Evolutionary conservation across 2,329 filamentous ascomycete species (phyloP).

Genomic region (Albophoma yamanashiensis): DNA sequence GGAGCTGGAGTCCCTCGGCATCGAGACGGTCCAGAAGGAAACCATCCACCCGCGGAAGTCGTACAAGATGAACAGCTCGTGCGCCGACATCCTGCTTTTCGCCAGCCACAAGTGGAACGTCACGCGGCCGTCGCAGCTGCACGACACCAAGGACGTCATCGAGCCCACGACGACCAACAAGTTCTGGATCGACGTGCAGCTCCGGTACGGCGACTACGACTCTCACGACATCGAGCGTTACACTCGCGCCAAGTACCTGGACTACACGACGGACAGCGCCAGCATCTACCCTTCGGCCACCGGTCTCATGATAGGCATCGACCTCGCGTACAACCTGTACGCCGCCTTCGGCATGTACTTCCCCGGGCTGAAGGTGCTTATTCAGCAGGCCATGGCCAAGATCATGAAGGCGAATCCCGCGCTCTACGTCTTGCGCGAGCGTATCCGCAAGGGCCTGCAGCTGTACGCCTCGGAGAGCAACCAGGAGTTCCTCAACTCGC

Average conservation of each 20-base stretch:
- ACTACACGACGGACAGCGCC: conserved; percentile 98
- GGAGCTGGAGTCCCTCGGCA: conserved; percentile 87
- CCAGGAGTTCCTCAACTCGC: conserved; percentile 97
- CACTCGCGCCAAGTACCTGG: conserved; percentile 92
- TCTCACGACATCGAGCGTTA: conserved; percentile 98
- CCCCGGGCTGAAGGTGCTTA: conserved; percentile 86
- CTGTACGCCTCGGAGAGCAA: conserved; percentile 97
- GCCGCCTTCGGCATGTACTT: conserved; percentile 98
- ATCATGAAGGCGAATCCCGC: conserved; percentile 99
- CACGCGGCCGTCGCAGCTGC: conserved; percentile 81
- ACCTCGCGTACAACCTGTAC: conserved; percentile 96
- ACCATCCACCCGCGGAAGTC: conserved; percentile 98
- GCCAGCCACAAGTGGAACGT: conserved; percentile 99
- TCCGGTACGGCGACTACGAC: conserved; percentile 96
- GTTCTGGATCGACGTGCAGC: conserved; percentile 96
- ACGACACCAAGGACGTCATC: conserved; percentile 93
- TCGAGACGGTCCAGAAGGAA: conserved; percentile 97
- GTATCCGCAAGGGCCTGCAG: conserved; percentile 96
- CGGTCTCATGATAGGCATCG: conserved; percentile 94
- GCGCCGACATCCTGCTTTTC: conserved; percentile 92
- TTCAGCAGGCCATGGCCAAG: conserved; percentile 99
- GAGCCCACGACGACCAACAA: conserved; percentile 94
- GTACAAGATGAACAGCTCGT: conserved; percentile 99
- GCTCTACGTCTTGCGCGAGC: conserved; percentile 89
- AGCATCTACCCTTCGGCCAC: conserved; percentile 97